These are phyloP conservation scores for Tulasnella calospora DNA, from an alignment of 768 basidiomycete species.

Conservation along the genomic window DNA sequence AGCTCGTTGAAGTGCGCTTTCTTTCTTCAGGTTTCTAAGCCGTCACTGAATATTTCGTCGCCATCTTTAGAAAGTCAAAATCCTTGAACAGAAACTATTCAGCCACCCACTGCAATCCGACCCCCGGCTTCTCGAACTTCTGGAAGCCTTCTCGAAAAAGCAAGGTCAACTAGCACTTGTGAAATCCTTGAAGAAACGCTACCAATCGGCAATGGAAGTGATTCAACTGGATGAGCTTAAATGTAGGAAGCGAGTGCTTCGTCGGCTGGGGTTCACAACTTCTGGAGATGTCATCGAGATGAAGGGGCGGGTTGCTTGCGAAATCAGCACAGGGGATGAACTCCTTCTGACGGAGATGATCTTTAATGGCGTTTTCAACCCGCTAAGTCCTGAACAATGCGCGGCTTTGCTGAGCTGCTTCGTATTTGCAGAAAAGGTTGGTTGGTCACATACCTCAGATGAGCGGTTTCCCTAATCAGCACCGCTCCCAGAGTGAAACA, in stretches of 20 bases:
- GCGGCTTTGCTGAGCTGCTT: constrained; percentile 95
- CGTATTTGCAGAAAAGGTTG: constrained; percentile 93
- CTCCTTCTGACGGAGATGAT: constrained; percentile 92
- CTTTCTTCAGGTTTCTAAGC: not conserved
- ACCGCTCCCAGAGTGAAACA: constrained; percentile 65
- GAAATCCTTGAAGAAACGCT: constrained; percentile 74
- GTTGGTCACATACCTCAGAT: constrained; percentile 26
- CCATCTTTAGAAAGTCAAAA: constrained; percentile 73
- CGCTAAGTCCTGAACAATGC: constrained; percentile 83
- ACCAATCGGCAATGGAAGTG: constrained; percentile 85
- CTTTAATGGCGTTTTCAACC: constrained; percentile 94
- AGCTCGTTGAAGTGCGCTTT: constrained; percentile 65
- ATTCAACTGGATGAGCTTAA: constrained; percentile 96
- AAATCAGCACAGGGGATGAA: constrained; percentile 97
- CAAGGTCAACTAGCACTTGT: constrained; percentile 63
- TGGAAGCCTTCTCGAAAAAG: constrained; percentile 74
- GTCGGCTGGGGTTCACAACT: constrained; percentile 86
- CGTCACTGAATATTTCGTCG: not conserved
- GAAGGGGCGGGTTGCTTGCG: constrained; percentile 97
- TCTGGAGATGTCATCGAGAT: constrained; percentile 90
- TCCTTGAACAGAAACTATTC: constrained; percentile 81
- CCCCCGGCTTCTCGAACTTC: constrained; percentile 70
- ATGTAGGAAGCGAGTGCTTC: constrained; percentile 86
- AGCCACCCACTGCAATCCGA: constrained; percentile 74
- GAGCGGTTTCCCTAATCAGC: constrained; percentile 15